Evolutionary conservation across 1,284 basidiomycete species (phyloP), one percentile per base, ranked within the genome.

Genomic region (Puccinia novopanici): DNA sequence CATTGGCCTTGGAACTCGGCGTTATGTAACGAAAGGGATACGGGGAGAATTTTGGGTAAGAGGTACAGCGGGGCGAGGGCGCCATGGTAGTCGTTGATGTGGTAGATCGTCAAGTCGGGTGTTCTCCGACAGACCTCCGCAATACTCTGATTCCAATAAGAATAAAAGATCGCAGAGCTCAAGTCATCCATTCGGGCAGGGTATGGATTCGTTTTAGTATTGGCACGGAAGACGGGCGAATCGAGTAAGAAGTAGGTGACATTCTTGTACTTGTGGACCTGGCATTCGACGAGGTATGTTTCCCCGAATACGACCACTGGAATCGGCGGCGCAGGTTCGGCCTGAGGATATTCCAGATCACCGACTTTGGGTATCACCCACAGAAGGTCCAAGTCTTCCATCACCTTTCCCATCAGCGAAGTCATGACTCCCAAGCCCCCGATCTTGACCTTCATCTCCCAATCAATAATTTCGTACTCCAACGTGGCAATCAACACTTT

Each of bases 381-480:
- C 82, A 95, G 88, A 71, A 96, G 88, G 85, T 96, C 94, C 79
- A 95, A 93, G 85, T 96, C 94, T 72, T 91, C 92, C 94, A 96
- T 96, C 6, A 93, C 93, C 86, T 95, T 95, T 83, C 94, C 94
- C 93, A 96, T 96, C 67, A 96, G 88, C 86, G 91, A 91, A 8
- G 93, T 94, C 94, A 96, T 95, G 88, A 95, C 94, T 89, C 93
- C 94, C 40, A 96, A 89, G 87, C 94, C 94, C 87, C 94, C 94
- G 83, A 95, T 95, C 88, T 95, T 95, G 88, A 96, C 94, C 87
- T 95, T 95, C 82, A 95, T 87, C 87, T 95, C 94, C 94, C 94
- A 96, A 85, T 95, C 94, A 84, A 95, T 91, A 84, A 96, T 93
- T 86, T 95, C 94, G 86, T 96, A 96, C 87, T 96, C 94, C 79